phyloP scores from a whole-genome alignment of 768 basidiomycete genomes.

The Auricularia sp. region DNA sequence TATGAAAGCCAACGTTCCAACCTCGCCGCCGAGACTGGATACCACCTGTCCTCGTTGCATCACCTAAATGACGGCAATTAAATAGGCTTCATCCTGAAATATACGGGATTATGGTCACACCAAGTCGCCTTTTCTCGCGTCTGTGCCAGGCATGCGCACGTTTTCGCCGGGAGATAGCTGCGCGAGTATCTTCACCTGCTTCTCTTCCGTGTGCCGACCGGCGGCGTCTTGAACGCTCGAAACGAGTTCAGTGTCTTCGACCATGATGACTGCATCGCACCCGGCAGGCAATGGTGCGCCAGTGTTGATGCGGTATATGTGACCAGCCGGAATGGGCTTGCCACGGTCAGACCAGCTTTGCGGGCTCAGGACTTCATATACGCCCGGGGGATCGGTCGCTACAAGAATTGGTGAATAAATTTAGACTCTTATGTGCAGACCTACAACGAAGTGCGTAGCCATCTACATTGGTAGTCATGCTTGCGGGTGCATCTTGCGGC shows the following conservation, averaged over 20 bases:
- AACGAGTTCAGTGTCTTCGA: slow-evolving; percentile 79
- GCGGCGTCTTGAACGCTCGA: slow-evolving; percentile 33
- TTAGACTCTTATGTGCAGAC: slow-evolving; percentile 8
- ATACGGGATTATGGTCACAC: slow-evolving; percentile 19
- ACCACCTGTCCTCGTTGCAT: slow-evolving; percentile 53
- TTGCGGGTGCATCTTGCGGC: slow-evolving; percentile 49
- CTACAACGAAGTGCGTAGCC: slow-evolving; percentile 75
- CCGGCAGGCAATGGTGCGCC: slow-evolving; percentile 71
- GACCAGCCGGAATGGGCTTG: slow-evolving; percentile 35
- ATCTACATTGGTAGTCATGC: slow-evolving; percentile 72
- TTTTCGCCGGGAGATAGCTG: slow-evolving; percentile 60
- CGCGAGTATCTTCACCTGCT: slow-evolving; percentile 55
- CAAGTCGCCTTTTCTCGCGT: slow-evolving; percentile 56
- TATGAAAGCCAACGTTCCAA: slow-evolving; percentile 74
- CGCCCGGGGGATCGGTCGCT: slow-evolving; percentile 57
- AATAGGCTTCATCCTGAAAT: not conserved
- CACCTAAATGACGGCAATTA: slow-evolving; percentile 8
- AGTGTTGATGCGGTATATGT: slow-evolving; percentile 72
- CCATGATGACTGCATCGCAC: slow-evolving; percentile 79
- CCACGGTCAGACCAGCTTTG: slow-evolving; percentile 24
- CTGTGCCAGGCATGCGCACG: slow-evolving; percentile 61
- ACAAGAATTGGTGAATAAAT: not conserved
- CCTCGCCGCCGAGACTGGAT: slow-evolving; percentile 61
- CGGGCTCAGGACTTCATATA: slow-evolving; percentile 58
- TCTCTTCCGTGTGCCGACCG: slow-evolving; percentile 49